phyloP scores from a whole-genome alignment of 225 moss, liverwort and hornwort genomes.

The Marchantia paleacea region DNA sequence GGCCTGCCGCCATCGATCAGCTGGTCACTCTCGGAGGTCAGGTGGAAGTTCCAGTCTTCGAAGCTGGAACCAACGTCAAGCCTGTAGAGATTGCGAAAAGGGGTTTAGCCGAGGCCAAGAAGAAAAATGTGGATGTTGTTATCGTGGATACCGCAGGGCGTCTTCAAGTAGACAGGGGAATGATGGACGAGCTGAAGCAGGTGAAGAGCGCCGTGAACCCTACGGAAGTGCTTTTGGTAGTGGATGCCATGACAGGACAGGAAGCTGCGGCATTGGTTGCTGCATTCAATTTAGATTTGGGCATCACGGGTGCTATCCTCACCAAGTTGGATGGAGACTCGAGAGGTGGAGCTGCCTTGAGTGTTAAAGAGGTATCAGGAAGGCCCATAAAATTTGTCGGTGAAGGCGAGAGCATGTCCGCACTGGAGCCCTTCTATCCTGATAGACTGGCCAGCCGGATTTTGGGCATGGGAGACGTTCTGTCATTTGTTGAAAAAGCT shows the following conservation, averaged over 20 bases:
- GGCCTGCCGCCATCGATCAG: conserved; percentile 96
- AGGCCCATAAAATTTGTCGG: conserved; percentile 97
- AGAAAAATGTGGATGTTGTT: conserved; percentile 59
- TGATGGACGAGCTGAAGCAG: conserved; percentile 98
- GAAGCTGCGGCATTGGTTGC: conserved; percentile 93
- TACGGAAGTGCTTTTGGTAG: conserved; percentile 76
- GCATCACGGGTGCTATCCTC: conserved; percentile 92
- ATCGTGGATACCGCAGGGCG: conserved; percentile 97
- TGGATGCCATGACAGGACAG: conserved; percentile 99
- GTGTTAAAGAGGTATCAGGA: conserved; percentile 93
- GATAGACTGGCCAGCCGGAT: conserved; percentile 95
- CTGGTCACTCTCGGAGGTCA: conserved; percentile 87
- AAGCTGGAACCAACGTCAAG: conserved; percentile 70
- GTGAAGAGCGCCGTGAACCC: conserved; percentile 83
- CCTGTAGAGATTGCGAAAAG: conserved; percentile 84
- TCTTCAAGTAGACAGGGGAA: conserved; percentile 90
- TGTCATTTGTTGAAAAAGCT: conserved; percentile 92
- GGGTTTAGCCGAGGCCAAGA: conserved; percentile 93
- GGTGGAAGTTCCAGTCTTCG: conserved; percentile 90
- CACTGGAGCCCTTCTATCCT: conserved; percentile 94
- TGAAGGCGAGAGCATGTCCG: conserved; percentile 81
- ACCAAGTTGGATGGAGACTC: conserved; percentile 98
- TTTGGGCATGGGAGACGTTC: conserved; percentile 92
- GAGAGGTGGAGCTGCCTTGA: conserved; percentile 96
- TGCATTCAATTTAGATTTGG: conserved; percentile 87